phyloP scores from a whole-genome alignment of 441 rosid genomes.

The Brassica balearica region DNA sequence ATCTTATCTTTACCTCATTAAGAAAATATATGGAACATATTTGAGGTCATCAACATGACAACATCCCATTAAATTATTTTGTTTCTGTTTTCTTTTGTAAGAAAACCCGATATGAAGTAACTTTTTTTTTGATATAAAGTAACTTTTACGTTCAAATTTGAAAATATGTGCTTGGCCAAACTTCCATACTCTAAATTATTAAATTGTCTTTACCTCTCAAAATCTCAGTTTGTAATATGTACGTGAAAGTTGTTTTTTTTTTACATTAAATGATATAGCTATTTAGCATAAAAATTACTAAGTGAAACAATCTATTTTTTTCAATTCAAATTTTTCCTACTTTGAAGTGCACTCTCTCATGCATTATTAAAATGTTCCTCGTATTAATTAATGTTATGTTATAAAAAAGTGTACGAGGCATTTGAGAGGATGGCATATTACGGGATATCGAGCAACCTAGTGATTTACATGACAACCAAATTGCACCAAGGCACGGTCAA shows the following conservation, averaged over 20 bases:
- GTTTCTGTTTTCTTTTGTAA: background rate
- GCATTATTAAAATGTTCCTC: background rate
- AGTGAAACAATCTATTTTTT: background rate
- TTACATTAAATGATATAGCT: background rate
- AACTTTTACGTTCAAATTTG: background rate
- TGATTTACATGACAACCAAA: slow-evolving; percentile 10
- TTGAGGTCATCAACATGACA: background rate
- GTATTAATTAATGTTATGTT: background rate
- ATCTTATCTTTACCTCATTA: slow-evolving; percentile 31
- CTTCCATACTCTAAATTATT: background rate
- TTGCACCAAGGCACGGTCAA: slow-evolving; percentile 63
- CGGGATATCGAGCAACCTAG: slow-evolving; percentile 9
- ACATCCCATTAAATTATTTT: background rate
- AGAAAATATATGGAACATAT: background rate
- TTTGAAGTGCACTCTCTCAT: background rate
- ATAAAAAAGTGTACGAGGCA: slow-evolving; percentile 9
- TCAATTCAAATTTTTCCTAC: background rate
- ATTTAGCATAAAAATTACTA: no score
- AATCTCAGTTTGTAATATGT: background rate
- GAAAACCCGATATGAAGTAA: background rate
- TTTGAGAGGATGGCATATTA: slow-evolving; percentile 8
- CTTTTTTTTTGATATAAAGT: background rate
- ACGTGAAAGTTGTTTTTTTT: background rate
- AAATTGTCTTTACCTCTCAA: background rate
- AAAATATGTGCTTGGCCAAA: background rate